These are phyloP conservation scores for Anisodus tanguticus DNA, from an alignment of 257 asterid species.

Conservation along the genomic window DNA sequence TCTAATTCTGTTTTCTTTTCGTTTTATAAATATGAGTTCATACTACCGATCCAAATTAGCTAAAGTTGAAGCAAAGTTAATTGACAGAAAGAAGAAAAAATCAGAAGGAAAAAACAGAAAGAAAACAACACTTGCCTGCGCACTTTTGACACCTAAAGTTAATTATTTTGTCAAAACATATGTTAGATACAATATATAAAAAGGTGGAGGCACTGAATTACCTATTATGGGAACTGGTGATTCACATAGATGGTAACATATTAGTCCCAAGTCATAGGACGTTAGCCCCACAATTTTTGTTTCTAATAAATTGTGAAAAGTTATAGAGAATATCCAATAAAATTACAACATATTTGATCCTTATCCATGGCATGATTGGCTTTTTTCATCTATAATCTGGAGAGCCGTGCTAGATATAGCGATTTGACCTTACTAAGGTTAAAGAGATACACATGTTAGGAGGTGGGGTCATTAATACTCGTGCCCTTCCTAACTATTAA, in stretches of 20 bases:
- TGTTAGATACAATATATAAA: neutral
- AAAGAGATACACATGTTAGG: slow-evolving; percentile 22
- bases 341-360: neutral
- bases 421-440: neutral
- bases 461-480: slow-evolving; percentile 9
- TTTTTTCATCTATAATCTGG: neutral
- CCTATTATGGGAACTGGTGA: neutral
- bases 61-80: too few relatives aligned
- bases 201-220: neutral
- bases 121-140: too few relatives aligned
- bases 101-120: too few relatives aligned
- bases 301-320: neutral
- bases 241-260: neutral
- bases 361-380: neutral
- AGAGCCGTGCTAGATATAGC: neutral
- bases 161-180: neutral
- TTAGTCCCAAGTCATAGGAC: neutral
- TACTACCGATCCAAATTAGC: too few relatives aligned
- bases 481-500: neutral
- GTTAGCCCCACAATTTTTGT: neutral
- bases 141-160: too few relatives aligned
- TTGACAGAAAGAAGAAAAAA: too few relatives aligned
- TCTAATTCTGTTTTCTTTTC: neutral
- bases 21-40: too few relatives aligned
- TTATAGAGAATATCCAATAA: neutral